A percentile compares a stretch with the other conserved stretches of the same genome.
phyloP scores from a whole-genome alignment of 2,329 filamentous ascomycete species.

The Sarocladiaceae sp. region DNA sequence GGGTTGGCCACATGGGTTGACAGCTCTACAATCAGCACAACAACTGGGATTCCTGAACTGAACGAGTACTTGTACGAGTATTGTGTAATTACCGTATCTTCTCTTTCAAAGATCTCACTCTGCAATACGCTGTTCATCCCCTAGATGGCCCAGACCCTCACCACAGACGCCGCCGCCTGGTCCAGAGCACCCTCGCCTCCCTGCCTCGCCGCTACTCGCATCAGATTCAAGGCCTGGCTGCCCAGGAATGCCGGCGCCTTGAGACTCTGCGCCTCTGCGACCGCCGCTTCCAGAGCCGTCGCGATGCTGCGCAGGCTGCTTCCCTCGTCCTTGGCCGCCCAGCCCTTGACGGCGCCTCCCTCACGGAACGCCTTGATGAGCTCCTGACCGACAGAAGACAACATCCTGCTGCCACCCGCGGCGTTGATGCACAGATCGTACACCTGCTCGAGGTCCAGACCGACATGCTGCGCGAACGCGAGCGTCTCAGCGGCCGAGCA shows the following conservation, averaged over 20 bases:
- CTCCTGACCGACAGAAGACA: slow-evolving; percentile 29
- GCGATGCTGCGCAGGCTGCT: slow-evolving; percentile 24
- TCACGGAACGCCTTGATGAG: slow-evolving; percentile 29
- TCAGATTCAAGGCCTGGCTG: slow-evolving; percentile 30
- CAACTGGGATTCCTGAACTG: too few relatives aligned
- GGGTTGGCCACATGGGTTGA: too few relatives aligned
- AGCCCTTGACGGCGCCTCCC: slow-evolving; percentile 11
- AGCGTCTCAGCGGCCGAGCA: slow-evolving; percentile 36
- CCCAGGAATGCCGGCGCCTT: slow-evolving; percentile 35
- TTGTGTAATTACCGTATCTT: too few relatives aligned
- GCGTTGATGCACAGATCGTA: slow-evolving; percentile 39
- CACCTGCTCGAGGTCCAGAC: slow-evolving; percentile 38
- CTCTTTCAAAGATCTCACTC: too few relatives aligned
- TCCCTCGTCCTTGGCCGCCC: slow-evolving; percentile 10
- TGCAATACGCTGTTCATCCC: background rate
- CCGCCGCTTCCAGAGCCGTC: slow-evolving; percentile 27
- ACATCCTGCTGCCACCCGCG: slow-evolving; percentile 34
- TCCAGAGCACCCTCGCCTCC: background rate
- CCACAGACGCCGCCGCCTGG: background rate
- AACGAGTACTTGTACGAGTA: too few relatives aligned
- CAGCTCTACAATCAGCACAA: too few relatives aligned
- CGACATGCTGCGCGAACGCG: slow-evolving; percentile 32
- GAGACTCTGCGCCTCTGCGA: slow-evolving; percentile 35
- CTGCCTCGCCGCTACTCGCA: slow-evolving; percentile 13
- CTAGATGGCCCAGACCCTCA: background rate